Evolutionary conservation across 345 rosid species (phyloP).

Genomic region (Aquilaria sinensis): DNA sequence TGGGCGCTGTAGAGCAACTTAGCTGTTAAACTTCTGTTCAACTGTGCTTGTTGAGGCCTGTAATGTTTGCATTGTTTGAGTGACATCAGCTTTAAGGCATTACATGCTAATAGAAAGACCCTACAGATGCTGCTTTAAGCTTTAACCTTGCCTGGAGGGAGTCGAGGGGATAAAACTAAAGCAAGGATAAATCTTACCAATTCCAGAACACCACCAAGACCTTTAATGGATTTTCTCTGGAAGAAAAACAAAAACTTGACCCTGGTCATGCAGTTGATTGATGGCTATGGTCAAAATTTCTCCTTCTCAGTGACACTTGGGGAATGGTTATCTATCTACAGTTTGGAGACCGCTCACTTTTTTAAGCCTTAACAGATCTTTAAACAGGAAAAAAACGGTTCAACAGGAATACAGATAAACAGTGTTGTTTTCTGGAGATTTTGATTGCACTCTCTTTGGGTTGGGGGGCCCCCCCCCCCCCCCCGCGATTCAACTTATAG

Average conservation of each 20-base stretch:
- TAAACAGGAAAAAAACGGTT: too few species aligned
- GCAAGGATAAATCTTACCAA: background rate
- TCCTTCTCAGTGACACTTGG: too few species aligned
- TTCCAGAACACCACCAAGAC: background rate
- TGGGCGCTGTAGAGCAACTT: conserved; percentile 10
- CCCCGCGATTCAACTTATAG: too few species aligned
- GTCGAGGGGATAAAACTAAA: background rate
- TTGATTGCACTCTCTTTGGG: too few species aligned
- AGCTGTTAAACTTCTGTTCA: conserved; percentile 62
- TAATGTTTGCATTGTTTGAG: conserved; percentile 11
- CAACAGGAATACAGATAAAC: too few species aligned
- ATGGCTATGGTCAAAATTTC: too few species aligned
- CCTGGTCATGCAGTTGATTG: too few species aligned
- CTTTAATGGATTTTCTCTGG: background rate
- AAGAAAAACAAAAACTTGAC: background rate
- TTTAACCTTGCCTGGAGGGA: background rate
- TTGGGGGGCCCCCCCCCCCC: too few species aligned
- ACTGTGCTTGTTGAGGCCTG: conserved; percentile 78
- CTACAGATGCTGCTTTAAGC: background rate
- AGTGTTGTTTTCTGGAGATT: too few species aligned
- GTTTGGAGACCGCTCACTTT: too few species aligned
- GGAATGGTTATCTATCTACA: too few species aligned
- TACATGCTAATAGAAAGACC: background rate
- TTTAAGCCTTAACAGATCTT: too few species aligned
- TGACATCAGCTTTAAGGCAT: conserved; percentile 8